Base-by-base conservation (phyloP, 495 filamentous ascomycete species). In the Baudoinia panamericana region DNA sequence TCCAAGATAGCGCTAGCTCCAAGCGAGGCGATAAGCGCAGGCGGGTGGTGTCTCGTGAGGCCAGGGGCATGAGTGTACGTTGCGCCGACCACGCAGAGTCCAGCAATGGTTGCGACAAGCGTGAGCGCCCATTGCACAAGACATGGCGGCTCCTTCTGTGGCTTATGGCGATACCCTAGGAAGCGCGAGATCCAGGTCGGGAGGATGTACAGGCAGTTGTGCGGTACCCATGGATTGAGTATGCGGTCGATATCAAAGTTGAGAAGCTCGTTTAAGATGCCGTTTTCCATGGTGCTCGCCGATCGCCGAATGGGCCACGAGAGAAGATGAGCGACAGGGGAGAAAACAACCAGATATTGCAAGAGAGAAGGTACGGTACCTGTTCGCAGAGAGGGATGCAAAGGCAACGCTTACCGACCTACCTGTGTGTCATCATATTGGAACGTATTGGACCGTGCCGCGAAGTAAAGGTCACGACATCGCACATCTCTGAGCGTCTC, bases 1-100 rank as follows among this genome's bases (percentile, higher is more conserved):
- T 58, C 52, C 3, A 63, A 48, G 4, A 63, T 45, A 7, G 60
- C 60, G 21, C 54, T 48, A 4, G 60, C 60, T 24, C 60, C 60
- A 5, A 51, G 28, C 2, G 24, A 32, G 4, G 48, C 43, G 23
- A 61, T 53, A 27, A 59, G 30, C 13, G 42, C 39, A 3, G 57
- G 55, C 2, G 56, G 58, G 31, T 52, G 36, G 20, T 38, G 28
- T 10, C 8, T n/a, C n/a, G 45, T 38, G 23, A 58, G 46, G 0
- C 16, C 28, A 7, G 36, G 37, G 17, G 36, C 47, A 19, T 47
- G 40, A 21, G 47, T 56, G 40, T 48, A 57, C 11, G 54, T 42
- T 8, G 33, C 57, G 5, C 45, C 55, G 1, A 59, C 39, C 8
- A 56, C 29, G 16, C 40, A 45, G 1, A 62, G 38, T 25, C 57